phyloP scores from a whole-genome alignment of 2,329 filamentous ascomycete genomes.

The Cladorrhinum sp. region DNA sequence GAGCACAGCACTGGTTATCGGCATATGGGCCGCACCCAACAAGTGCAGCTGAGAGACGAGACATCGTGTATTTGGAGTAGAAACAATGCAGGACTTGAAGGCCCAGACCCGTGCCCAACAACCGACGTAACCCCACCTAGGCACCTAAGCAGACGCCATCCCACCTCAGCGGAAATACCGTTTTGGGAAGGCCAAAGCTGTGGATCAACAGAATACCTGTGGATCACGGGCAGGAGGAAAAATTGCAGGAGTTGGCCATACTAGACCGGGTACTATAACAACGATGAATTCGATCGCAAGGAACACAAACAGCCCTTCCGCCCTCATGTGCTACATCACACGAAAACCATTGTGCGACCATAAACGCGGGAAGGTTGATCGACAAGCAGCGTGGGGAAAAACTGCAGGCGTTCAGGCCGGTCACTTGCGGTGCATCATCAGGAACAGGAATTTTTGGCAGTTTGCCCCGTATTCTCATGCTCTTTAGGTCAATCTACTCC shows the following conservation, averaged over 20 bases:
- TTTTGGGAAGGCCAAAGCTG: not conserved
- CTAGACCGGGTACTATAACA: conserved; percentile 1
- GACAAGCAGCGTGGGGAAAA: not conserved
- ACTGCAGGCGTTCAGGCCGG: not conserved
- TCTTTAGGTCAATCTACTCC: not conserved
- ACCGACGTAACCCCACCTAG: not conserved
- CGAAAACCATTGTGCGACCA: not conserved
- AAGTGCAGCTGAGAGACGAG: not conserved
- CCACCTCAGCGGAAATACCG: not conserved
- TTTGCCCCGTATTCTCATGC: no score
- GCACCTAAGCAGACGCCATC: not conserved
- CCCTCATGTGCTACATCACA: not conserved
- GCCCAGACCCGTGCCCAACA: not conserved
- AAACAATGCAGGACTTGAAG: not conserved
- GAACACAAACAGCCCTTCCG: not conserved
- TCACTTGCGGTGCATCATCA: not conserved
- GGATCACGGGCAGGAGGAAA: not conserved
- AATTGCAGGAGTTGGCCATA: not conserved
- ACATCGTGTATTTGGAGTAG: not conserved
- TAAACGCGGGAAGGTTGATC: not conserved
- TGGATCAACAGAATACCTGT: not conserved
- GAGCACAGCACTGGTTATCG: not conserved
- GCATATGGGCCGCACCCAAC: not conserved
- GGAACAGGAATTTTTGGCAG: not conserved
- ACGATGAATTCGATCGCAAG: not conserved